Conservation (phyloP, 2,329 filamentous ascomycete genomes). For the Graphilbum fragrans region DNA sequence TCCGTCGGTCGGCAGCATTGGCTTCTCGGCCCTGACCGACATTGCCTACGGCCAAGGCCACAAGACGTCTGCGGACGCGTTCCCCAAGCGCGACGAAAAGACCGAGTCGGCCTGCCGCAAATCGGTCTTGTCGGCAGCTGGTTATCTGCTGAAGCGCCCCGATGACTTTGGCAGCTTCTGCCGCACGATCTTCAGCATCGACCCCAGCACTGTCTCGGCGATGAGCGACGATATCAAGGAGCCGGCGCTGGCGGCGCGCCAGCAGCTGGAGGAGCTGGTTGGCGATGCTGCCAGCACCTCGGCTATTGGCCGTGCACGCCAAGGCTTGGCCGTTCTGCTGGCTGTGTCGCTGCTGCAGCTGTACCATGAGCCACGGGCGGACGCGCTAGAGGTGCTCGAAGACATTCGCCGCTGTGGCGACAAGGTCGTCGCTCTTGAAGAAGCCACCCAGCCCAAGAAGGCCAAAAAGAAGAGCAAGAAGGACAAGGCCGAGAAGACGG, state of each 20-base stretch:
- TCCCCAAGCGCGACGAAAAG: slow-evolving; percentile 35
- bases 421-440: slow-evolving; percentile 34
- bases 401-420: slow-evolving; percentile 71
- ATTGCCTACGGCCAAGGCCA: slow-evolving; percentile 37
- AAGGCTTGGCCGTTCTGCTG: slow-evolving; percentile 69
- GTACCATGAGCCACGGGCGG: slow-evolving; percentile 70
- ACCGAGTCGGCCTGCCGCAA: slow-evolving; percentile 42
- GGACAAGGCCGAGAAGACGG: slow-evolving; percentile 33
- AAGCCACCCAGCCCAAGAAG: not conserved
- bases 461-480: not conserved
- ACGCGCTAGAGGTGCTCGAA: slow-evolving; percentile 69
- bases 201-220: slow-evolving; percentile 34
- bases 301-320: slow-evolving; percentile 27
- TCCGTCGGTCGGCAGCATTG: slow-evolving; percentile 25
- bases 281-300: slow-evolving; percentile 25
- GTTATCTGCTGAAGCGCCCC: slow-evolving; percentile 40
- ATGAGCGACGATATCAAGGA: slow-evolving; percentile 44
- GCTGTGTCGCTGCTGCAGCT: slow-evolving; percentile 76
- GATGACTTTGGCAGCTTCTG: slow-evolving; percentile 42
- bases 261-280: slow-evolving; percentile 36
- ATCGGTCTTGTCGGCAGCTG: slow-evolving; percentile 45
- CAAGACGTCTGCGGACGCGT: slow-evolving; percentile 1
- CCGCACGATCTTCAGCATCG: slow-evolving; percentile 39
- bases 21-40: slow-evolving; percentile 39
- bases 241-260: slow-evolving; percentile 38